Conservation (phyloP, 2,329 filamentous ascomycete species). For the Penicillium griseofulvum region DNA sequence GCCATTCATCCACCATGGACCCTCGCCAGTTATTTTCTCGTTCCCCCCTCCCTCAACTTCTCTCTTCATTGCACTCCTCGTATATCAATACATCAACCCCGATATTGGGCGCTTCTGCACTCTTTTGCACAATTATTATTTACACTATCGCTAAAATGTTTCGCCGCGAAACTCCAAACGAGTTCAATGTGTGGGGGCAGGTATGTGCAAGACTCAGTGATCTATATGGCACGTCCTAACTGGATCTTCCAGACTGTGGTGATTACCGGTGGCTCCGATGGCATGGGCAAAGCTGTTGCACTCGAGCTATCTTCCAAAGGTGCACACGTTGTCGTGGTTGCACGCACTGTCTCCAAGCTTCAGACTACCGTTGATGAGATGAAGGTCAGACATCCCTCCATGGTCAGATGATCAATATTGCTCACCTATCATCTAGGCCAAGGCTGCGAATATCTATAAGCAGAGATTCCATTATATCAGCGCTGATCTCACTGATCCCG, state of each 20-base stretch:
- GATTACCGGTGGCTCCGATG: constrained; percentile 88
- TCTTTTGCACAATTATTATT: constrained; percentile 32
- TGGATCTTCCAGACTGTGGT: constrained; percentile 66
- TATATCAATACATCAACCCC: constrained; percentile 27
- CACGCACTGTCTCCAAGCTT: constrained; percentile 74
- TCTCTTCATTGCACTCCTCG: constrained; percentile 15
- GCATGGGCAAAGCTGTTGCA: constrained; percentile 78
- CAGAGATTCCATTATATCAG: constrained; percentile 83
- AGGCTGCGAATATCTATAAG: constrained; percentile 60
- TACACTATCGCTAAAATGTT: constrained; percentile 41
- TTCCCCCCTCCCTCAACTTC: constrained; percentile 22
- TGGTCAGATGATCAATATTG: background rate
- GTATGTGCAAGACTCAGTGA: constrained; percentile 48
- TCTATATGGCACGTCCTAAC: constrained; percentile 10
- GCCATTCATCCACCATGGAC: constrained; percentile 7
- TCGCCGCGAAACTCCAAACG: constrained; percentile 52
- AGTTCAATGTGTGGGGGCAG: constrained; percentile 81
- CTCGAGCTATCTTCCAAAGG: constrained; percentile 75
- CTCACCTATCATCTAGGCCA: constrained; percentile 49
- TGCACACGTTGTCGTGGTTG: constrained; percentile 81
- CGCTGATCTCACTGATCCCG: constrained; percentile 71
- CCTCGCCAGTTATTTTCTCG: constrained; percentile 11
- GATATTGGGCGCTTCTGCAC: constrained; percentile 31
- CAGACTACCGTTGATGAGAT: constrained; percentile 65
- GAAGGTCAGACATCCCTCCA: constrained; percentile 47